Evolutionary conservation across 2,329 filamentous ascomycete species (phyloP).

Genomic region (Aspergillus sp.): DNA sequence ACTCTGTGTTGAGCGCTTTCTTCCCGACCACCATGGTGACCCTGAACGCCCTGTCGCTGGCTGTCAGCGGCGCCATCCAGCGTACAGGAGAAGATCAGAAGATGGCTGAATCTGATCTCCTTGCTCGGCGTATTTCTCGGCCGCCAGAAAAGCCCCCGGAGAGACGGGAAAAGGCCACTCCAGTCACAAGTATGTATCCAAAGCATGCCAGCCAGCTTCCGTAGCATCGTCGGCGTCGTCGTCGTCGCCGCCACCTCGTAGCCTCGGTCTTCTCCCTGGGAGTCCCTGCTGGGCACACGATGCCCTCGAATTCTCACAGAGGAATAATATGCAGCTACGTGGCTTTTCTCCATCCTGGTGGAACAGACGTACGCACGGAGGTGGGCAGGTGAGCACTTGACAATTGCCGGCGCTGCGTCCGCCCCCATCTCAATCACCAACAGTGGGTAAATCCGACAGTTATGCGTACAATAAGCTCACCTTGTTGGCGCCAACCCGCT

Average conservation of each 20-base stretch:
- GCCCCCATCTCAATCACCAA: background rate
- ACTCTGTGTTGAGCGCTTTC: conserved; percentile 2
- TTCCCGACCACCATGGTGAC: background rate
- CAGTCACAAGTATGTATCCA: background rate
- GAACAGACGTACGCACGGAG: conserved; percentile 21
- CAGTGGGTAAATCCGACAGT: conserved; percentile 1
- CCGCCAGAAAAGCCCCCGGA: background rate
- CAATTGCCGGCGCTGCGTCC: conserved; percentile 9
- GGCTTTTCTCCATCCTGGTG: conserved; percentile 21
- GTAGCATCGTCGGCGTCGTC: background rate
- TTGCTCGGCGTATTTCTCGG: conserved; percentile 7
- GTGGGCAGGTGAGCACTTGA: conserved; percentile 24
- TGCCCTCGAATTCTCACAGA: conserved; percentile 10
- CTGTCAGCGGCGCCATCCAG: background rate
- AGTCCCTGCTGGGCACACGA: conserved; percentile 21
- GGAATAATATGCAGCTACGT: conserved; percentile 22
- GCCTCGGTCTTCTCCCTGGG: conserved; percentile 3
- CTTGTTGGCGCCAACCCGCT: conserved; percentile 1
- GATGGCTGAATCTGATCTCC: background rate
- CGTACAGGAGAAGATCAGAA: background rate
- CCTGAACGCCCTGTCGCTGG: background rate
- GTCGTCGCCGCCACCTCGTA: background rate
- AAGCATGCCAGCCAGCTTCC: background rate
- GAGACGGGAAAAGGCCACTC: background rate
- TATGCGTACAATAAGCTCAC: conserved; percentile 9